Evolutionary conservation across 2,329 filamentous ascomycete genomes (phyloP).

Genomic region (Trichoderma arundinaceum): DNA sequence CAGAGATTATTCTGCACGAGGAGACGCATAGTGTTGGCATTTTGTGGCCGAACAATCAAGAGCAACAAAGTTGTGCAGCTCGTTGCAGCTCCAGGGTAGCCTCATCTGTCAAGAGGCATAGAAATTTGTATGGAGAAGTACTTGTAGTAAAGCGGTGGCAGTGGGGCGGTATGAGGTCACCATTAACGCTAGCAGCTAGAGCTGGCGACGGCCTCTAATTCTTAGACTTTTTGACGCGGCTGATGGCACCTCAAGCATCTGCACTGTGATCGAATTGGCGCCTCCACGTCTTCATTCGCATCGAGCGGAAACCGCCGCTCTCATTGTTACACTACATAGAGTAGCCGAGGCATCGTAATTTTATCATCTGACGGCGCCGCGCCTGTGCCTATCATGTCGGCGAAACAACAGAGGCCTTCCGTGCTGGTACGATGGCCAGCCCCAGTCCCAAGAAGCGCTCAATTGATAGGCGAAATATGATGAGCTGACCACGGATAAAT

Average conservation of each 20-base stretch:
- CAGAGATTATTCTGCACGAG: too few species aligned
- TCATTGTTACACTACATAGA: neutral
- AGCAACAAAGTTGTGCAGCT: too few species aligned
- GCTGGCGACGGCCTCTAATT: slow-evolving; percentile 27
- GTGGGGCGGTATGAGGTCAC: slow-evolving; percentile 43
- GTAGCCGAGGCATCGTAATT: neutral
- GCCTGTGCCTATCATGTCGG: slow-evolving; percentile 45
- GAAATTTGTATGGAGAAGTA: neutral
- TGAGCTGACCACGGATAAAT: slow-evolving; percentile 29
- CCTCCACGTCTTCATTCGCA: neutral
- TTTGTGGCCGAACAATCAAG: too few species aligned
- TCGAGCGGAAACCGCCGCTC: neutral
- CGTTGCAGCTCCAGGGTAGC: neutral
- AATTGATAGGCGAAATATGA: neutral
- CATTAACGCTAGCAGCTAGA: slow-evolving; percentile 35
- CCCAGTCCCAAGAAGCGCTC: neutral
- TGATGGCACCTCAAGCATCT: neutral
- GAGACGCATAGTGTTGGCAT: too few species aligned
- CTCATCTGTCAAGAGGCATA: neutral
- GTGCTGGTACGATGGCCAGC: slow-evolving; percentile 56
- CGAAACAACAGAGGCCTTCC: slow-evolving; percentile 62
- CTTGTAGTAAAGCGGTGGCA: too few species aligned
- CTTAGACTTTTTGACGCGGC: slow-evolving; percentile 28
- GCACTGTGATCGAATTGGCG: neutral
- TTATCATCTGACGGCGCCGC: neutral